Base-by-base conservation (phyloP, 1,139 yeast species). In the Geotrichum fermentans region DNA sequence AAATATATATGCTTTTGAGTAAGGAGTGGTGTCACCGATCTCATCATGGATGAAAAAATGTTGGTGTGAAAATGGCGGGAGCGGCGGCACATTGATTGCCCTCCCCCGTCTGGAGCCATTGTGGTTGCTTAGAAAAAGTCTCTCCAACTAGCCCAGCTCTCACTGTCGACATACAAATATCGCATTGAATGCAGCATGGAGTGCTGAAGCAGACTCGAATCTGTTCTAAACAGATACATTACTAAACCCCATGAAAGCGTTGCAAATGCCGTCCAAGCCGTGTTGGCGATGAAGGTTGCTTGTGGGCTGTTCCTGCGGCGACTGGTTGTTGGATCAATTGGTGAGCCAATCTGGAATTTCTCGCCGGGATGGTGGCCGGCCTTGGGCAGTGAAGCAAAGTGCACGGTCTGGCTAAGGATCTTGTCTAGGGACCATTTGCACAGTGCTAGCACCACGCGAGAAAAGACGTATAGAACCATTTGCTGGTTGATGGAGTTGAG, bases 221-320 rank as follows among this genome's bases (percentile, higher is more conserved):
- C 83, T 54, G 71, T 71, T 54, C 82, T 77, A 65, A 82, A 84
- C 49, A 85, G 72, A 58, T 77, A 73, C 92, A 85, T 83, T 44
- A 84, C 87, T 45, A 78, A 64, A 0, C 82, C 94, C 95, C 95
- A 85, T 8, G 82, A 73, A 6, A 80, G 54, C n/a, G 83, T 78
- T 1, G 90, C 83, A 62, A 82, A 79, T 48, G 76, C 65, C 43
- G 79, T 73, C 90, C 90, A 84, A 3, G 82, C 70, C 58, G 69
- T 32, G 52, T 62, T 54, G 55, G 66, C 55, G 33, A 47, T 32
- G 20, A 39, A 22, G 3, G 20, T 5, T 4, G 45, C 51, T 17
- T 16, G 45, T 16, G 22, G 43, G 24, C 30, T 22, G 26, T 16
- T 13, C 4, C 36, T 14, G 13, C 41, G 40, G 10, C 36, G 33